Evolutionary conservation across 164 flowering plant species (phyloP), one percentile per base, ranked within the genome.

Genomic region (Warburgia ugandensis): DNA sequence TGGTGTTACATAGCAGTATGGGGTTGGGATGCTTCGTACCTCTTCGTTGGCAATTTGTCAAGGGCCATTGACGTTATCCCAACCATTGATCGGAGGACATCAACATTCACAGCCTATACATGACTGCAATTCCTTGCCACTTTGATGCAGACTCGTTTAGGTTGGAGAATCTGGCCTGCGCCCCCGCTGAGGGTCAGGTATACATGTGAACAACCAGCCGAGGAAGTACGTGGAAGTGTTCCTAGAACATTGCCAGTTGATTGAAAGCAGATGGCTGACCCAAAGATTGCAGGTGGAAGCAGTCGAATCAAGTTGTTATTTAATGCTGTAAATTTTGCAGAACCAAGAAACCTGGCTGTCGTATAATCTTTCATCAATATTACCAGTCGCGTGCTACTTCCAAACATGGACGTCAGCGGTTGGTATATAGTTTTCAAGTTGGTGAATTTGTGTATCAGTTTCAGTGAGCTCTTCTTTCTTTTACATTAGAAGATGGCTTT

Each of bases 11-110:
- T 96, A 65, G 91, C 82, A 22, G 76, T 81, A 57, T 92, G 98
- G 96, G 98, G 94, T 9, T 92, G 98, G 98, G 88, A 85, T 53
- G 95, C 87, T 65, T 73, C 76, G 16, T 60, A 68, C 46, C 29
- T 92, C 39, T 85, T 76, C 65, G 67, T 87, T 29, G 98, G 96
- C 29, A 87, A 77, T 45, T 78, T 73, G 78, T 74, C 62, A 42
- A 80, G 85, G 68, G 88, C 73, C 60, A 77, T 87, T 38, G 96
- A 92, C 68, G 79, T 85, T 27, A 65, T 92, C 14, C 85, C 86
- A 26, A 45, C 71, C 2, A 49, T 57, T 16, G 40, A 50, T 45
- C 68, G 62, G 39, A 70, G 45, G 35, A 50, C 48, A 44, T 30
- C 28, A 74, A 80, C 21, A 60, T 87, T 27, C 46, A 65, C 48